These are phyloP conservation scores for Pisolithus orientalis DNA, from an alignment of 768 basidiomycete genomes.

Conservation along the genomic window DNA sequence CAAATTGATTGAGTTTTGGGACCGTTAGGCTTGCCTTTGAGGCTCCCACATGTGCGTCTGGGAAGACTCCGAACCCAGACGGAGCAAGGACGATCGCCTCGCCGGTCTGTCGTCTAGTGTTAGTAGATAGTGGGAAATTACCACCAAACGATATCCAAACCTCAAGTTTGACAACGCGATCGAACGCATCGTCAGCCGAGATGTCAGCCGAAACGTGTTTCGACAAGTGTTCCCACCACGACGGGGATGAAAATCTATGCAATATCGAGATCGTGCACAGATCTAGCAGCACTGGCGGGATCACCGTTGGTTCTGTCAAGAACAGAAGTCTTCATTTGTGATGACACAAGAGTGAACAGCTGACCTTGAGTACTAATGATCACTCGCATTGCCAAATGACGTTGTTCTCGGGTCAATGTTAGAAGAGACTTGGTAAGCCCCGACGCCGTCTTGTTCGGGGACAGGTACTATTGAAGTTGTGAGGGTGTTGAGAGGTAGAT, in stretches of 20 bases:
- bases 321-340: constrained; percentile 1
- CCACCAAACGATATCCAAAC: constrained; percentile 27
- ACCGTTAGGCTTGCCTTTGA: constrained; percentile 10
- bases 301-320: constrained; percentile 59
- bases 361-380: constrained; percentile 71
- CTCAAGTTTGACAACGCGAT: constrained; percentile 58
- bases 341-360: neutral
- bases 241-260: constrained; percentile 69
- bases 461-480: constrained; percentile 48
- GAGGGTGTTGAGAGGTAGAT: neutral
- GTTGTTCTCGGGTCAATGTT: constrained; percentile 59
- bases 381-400: constrained; percentile 66
- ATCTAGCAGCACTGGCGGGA: constrained; percentile 62
- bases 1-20: constrained; percentile 39
- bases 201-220: constrained; percentile 65
- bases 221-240: constrained; percentile 68
- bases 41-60: constrained; percentile 8
- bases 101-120: constrained; percentile 45
- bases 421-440: constrained; percentile 56
- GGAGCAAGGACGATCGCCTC: constrained; percentile 67
- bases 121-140: neutral
- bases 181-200: constrained; percentile 52
- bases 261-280: constrained; percentile 60
- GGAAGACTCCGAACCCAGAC: constrained; percentile 47
- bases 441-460: constrained; percentile 35